Percentiles rank a stretch among this genome's conserved stretches.
Evolutionary conservation across 192 early-diverging fungal species (phyloP).

Genomic region (Coemansia sp.): DNA sequence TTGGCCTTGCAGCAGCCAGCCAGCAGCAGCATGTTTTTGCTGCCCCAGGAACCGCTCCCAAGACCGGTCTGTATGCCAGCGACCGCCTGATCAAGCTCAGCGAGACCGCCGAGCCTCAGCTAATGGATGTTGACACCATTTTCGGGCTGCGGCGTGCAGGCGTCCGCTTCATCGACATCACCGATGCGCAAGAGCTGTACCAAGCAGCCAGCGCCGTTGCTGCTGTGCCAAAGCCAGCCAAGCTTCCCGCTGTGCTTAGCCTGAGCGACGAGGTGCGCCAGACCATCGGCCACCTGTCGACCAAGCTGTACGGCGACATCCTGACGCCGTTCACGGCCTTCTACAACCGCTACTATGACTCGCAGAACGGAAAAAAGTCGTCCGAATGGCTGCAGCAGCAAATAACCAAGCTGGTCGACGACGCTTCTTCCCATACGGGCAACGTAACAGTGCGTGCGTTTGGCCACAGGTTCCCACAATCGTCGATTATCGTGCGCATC

Average conservation of each 20-base stretch:
- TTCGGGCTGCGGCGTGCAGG: slow-evolving; percentile 65
- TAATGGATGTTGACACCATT: slow-evolving; percentile 66
- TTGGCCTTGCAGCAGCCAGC: slow-evolving; percentile 3
- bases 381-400: slow-evolving; percentile 71
- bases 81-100: slow-evolving; percentile 61
- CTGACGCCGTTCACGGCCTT: slow-evolving; percentile 81
- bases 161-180: slow-evolving; percentile 86
- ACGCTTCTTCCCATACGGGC: slow-evolving; percentile 5
- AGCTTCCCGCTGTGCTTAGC: slow-evolving; percentile 58
- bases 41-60: not conserved
- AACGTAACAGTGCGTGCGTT: slow-evolving; percentile 78
- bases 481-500: slow-evolving; percentile 82
- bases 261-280: slow-evolving; percentile 65
- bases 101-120: slow-evolving; percentile 59
- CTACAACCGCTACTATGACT: slow-evolving; percentile 89
- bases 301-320: slow-evolving; percentile 66
- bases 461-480: slow-evolving; percentile 81
- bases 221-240: not conserved
- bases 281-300: slow-evolving; percentile 66
- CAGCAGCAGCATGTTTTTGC: slow-evolving; percentile 25
- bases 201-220: not conserved
- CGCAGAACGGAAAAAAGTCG: slow-evolving; percentile 65
- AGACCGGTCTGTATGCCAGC: slow-evolving; percentile 25
- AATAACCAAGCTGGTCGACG: slow-evolving; percentile 54
- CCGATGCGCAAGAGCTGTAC: slow-evolving; percentile 67